phyloP scores from a whole-genome alignment of 345 rosid species.

The sweet orange (Citrus sinensis) region DVS_A1.0 CM039163.1:8099001-8099500 shows the following conservation, averaged over 20 bases:
- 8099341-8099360: slow-evolving; percentile 82
- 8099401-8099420: slow-evolving; percentile 70
- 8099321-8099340: slow-evolving; percentile 72
- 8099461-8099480: no score
- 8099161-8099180: neutral
- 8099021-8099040: neutral
- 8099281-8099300: slow-evolving; percentile 15
- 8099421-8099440: slow-evolving; percentile 54
- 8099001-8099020: no score
- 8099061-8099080: neutral
- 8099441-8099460: slow-evolving; percentile 43
- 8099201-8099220: neutral
- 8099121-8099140: neutral
- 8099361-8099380: slow-evolving; percentile 60
- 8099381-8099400: slow-evolving; percentile 81
- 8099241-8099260: neutral
- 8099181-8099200: neutral
- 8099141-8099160: neutral
- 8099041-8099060: neutral
- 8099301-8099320: slow-evolving; percentile 22
- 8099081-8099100: neutral
- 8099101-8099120: neutral
- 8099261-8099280: neutral
- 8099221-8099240: neutral
- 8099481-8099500: neutral